Base-by-base conservation (phyloP, 331 rosid genomes). In the Malus hybrid region DNA sequence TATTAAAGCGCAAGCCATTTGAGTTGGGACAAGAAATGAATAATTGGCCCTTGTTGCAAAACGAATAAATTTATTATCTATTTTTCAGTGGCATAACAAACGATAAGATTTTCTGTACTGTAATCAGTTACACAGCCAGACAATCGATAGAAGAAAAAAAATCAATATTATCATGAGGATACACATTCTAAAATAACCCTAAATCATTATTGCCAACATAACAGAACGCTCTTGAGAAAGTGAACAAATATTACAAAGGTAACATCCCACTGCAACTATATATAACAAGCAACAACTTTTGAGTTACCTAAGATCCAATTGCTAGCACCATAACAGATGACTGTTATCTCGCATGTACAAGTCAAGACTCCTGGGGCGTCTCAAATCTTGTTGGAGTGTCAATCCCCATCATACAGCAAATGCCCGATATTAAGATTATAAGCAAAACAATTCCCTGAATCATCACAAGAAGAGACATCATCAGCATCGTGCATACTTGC, bases 381-480 rank as follows among this genome's bases (percentile, higher is more conserved):
- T 95, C 97, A 78, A 92, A 95, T 88, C 99, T 92, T n/a, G 99
- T 85, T 72, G 99, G 99, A 39, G 99, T 89, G 81, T 95, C 99
- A 33, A 95, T 95, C 74, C 97, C 97, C 99, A 95, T 92, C 99
- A 92, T 95, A 80, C 97, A 95, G 89, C 99, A 90, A 73, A 92
- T 93, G 70, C 99, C 99, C 11, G 99, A 90, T 80, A 95, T 80
- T 81, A 95, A 80, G 81, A 95, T 95, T 80, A 95, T 85, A 48
- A 95, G 90, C 85, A 95, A 82, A 70, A 92, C 99, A 79, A 95
- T 72, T 60, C 85, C 97, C 99, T 95, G 93, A 67, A 84, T 46
- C 71, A 80, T 56, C 68, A 64, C 80, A 79, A 67, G 36, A 75
- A 71, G 77, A 36, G 15, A 52, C 67, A 67, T 74, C 32, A 61